Evolutionary conservation across 352 stramenopile species (phyloP).

Genomic region (Plasmopara muralis): DNA sequence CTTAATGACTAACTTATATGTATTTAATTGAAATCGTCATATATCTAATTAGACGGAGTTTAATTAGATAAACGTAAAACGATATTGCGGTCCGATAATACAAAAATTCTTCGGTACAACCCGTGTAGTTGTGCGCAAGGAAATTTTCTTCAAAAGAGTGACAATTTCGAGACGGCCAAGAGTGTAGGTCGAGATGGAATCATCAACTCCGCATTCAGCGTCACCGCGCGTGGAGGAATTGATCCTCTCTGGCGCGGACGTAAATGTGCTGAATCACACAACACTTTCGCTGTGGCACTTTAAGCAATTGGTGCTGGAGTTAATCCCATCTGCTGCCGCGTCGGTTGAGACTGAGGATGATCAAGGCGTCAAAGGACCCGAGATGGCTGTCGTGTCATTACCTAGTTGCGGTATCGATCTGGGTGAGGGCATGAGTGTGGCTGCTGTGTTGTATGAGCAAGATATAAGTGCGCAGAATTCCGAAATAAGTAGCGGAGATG

Average conservation of each 20-base stretch:
- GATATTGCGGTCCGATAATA: too few relatives aligned
- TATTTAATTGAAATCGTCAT: too few relatives aligned
- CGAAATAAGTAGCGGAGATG: constrained; percentile 5
- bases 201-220: constrained; percentile 5
- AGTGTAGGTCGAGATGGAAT: constrained; percentile 21
- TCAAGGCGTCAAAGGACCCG: constrained; percentile 7
- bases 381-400: neutral
- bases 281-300: constrained; percentile 80
- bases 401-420: constrained; percentile 29
- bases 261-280: constrained; percentile 65
- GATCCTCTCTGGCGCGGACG: constrained; percentile 49
- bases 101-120: too few relatives aligned
- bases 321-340: constrained; percentile 27
- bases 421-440: constrained; percentile 67
- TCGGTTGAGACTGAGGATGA: constrained; percentile 14
- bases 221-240: constrained; percentile 39
- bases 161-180: neutral
- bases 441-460: constrained; percentile 34
- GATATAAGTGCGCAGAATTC: neutral
- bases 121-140: too few relatives aligned
- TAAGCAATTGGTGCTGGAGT: constrained; percentile 45
- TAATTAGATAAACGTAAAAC: too few relatives aligned
- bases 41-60: too few relatives aligned
- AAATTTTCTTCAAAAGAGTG: constrained; percentile 2
- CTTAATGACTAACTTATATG: too few relatives aligned